Conservation (phyloP, 495 filamentous ascomycete genomes). For the Jackrogersella multiformis region DNA sequence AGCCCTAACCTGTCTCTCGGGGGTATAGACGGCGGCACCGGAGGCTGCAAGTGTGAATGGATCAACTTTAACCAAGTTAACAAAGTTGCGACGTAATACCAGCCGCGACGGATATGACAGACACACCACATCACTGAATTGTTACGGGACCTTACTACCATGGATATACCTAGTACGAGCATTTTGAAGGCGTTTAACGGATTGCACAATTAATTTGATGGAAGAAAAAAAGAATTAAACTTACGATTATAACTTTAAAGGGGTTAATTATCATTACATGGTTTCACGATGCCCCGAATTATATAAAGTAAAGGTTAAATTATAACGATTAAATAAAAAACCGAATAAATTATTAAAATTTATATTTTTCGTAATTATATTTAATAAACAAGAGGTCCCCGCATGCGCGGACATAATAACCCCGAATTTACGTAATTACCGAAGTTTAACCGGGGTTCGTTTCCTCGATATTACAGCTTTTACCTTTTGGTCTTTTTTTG, state of each 20-base stretch:
- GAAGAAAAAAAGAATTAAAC: neutral
- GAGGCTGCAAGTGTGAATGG: constrained; percentile 80
- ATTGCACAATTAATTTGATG: neutral
- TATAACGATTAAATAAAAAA: no score
- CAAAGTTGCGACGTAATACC: neutral
- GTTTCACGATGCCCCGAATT: no score
- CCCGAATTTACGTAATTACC: no score
- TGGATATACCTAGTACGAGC: neutral
- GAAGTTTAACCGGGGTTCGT: no score
- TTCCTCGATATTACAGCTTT: no score
- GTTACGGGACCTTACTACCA: neutral
- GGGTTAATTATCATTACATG: neutral
- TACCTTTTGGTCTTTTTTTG: no score
- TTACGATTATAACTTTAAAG: no score
- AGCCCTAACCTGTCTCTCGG: constrained; percentile 63
- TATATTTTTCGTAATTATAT: no score
- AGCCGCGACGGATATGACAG: neutral
- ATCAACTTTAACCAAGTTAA: constrained; percentile 65
- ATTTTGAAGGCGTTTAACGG: neutral
- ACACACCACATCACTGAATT: neutral
- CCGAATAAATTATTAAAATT: no score
- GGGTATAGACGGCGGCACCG: constrained; percentile 74
- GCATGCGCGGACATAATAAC: no score
- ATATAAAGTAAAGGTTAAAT: no score
- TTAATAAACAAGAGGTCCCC: no score